These are phyloP conservation scores for Eragrostis nindensis DNA, from an alignment of 176 grass and related monocot species.

Conservation along the genomic window DNA sequence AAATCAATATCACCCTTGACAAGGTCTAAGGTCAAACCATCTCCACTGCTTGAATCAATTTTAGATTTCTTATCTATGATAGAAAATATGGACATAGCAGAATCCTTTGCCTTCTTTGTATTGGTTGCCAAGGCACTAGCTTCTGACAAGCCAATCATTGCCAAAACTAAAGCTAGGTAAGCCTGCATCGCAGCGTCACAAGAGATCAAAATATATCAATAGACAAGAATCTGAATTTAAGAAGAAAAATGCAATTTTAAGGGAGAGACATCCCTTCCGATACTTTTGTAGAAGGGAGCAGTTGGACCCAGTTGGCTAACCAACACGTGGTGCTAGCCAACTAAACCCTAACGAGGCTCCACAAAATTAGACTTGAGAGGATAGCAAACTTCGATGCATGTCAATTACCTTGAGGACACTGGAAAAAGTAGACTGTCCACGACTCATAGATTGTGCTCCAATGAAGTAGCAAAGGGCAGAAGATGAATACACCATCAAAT, in stretches of 20 bases:
- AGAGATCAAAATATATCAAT: too few species aligned
- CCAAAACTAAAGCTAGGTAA: conserved; percentile 13
- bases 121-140: conserved; percentile 16
- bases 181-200: conserved; percentile 5
- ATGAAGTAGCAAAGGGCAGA: conserved; percentile 44
- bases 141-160: conserved; percentile 26
- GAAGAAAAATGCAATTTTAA: background rate
- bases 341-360: background rate
- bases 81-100: conserved; percentile 34
- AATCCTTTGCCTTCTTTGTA: conserved; percentile 25
- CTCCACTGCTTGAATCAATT: conserved; percentile 23
- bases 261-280: background rate
- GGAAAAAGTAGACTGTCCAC: conserved; percentile 33
- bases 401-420: conserved; percentile 45
- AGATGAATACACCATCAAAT: conserved; percentile 36
- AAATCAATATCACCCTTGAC: conserved; percentile 33
- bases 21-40: background rate
- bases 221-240: background rate
- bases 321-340: background rate
- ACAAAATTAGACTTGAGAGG: background rate
- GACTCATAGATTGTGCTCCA: conserved; percentile 50
- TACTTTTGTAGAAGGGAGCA: background rate
- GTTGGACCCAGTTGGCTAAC: background rate
- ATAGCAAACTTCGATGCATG: background rate
- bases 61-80: conserved; percentile 31